Percentiles rank a stretch among this genome's conserved stretches.
Conservation (phyloP, 257 asterid species). For the Forsythia viridissima region DNA sequence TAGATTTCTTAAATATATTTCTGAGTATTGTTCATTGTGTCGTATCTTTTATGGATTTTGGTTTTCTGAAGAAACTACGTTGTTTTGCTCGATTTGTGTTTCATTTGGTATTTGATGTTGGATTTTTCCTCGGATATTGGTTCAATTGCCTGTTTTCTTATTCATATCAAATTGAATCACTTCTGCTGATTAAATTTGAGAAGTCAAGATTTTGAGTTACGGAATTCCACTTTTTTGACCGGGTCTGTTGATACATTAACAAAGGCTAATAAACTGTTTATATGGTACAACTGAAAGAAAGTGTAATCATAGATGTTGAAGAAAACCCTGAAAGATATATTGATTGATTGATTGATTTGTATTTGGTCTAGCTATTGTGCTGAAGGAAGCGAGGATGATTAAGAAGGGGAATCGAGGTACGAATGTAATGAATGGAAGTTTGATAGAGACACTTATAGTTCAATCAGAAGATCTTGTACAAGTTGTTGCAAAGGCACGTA, state of each 20-base stretch:
- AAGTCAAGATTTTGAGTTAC: background rate
- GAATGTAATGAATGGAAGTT: slow-evolving; percentile 55
- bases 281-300: background rate
- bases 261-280: background rate
- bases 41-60: slow-evolving; percentile 15
- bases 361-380: slow-evolving; percentile 62
- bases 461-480: slow-evolving; percentile 76
- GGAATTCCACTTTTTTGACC: background rate
- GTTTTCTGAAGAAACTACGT: background rate
- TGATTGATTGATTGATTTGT: slow-evolving; percentile 20
- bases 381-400: slow-evolving; percentile 80
- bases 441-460: slow-evolving; percentile 76
- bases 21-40: slow-evolving; percentile 3
- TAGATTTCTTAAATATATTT: background rate
- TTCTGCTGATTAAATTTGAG: background rate
- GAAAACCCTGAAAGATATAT: background rate
- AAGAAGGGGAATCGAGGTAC: slow-evolving; percentile 59
- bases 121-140: background rate
- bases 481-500: slow-evolving; percentile 82
- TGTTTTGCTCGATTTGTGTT: slow-evolving; percentile 22
- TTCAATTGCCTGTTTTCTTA: background rate
- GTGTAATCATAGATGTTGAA: background rate
- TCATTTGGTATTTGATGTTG: slow-evolving; percentile 16
- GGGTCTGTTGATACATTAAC: slow-evolving; percentile 6
- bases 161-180: background rate